Conservation (phyloP, 2,329 filamentous ascomycete genomes). For the Ascosphaera apis region DNA sequence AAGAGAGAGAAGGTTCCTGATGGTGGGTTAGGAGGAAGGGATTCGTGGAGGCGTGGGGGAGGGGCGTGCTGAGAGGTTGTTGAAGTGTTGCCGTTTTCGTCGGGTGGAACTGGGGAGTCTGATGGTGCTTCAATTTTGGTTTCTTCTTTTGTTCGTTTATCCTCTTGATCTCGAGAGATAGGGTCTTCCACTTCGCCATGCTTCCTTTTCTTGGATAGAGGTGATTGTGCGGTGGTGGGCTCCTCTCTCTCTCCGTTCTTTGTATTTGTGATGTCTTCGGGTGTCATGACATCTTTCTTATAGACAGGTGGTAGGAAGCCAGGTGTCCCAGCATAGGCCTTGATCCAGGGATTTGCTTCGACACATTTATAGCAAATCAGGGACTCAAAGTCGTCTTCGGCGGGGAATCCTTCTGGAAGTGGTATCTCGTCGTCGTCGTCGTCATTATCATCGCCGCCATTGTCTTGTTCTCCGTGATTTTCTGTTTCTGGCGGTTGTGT, state of each 20-base stretch:
- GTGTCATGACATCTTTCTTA: constrained; percentile 14
- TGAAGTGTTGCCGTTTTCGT: too few relatives aligned
- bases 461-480: constrained; percentile 11
- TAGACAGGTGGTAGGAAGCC: constrained; percentile 63
- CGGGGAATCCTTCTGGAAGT: constrained; percentile 64
- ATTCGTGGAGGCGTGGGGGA: constrained; percentile 16
- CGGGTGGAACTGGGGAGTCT: too few relatives aligned
- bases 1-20: constrained; percentile 54
- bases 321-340: constrained; percentile 53
- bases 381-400: constrained; percentile 69
- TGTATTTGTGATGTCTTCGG: constrained; percentile 1
- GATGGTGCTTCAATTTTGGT: too few relatives aligned
- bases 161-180: constrained; percentile 20
- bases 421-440: constrained; percentile 35
- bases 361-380: constrained; percentile 92
- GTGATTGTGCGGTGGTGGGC: constrained; percentile 5
- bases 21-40: constrained; percentile 32
- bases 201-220: constrained; percentile 40
- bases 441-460: constrained; percentile 11
- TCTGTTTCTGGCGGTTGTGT: constrained; percentile 2
- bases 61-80: too few relatives aligned
- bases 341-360: constrained; percentile 74
- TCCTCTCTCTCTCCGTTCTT: neutral
- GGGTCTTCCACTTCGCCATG: constrained; percentile 26
- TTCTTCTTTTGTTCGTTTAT: constrained; percentile 28